A percentile compares a stretch with the other conserved stretches of the same genome.
Evolutionary conservation across 495 filamentous ascomycete genomes (phyloP).

Genomic region (Aspergillus cavernicola): DNA sequence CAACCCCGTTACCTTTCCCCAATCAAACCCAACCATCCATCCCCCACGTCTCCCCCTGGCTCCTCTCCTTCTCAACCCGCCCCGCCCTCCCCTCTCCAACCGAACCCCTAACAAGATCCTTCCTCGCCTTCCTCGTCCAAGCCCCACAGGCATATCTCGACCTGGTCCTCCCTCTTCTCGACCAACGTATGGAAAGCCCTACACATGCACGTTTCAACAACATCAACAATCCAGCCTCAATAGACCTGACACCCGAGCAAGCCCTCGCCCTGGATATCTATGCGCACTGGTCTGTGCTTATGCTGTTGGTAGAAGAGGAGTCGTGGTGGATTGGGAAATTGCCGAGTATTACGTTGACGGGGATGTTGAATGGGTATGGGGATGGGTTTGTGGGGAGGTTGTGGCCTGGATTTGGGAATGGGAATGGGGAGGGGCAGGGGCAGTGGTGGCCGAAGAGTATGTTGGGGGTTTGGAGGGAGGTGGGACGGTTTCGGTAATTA

Average conservation of each 20-base stretch:
- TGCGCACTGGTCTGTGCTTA: constrained; percentile 3
- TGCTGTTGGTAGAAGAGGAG: neutral
- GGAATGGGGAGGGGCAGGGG: neutral
- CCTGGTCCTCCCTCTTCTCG: neutral
- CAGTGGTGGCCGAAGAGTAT: constrained; percentile 5
- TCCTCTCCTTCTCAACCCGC: neutral
- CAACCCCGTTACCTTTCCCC: neutral
- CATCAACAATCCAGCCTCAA: no score
- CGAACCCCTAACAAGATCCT: neutral
- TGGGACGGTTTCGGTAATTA: neutral
- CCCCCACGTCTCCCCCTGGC: neutral
- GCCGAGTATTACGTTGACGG: neutral
- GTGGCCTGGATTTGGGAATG: neutral
- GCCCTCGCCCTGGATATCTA: constrained; percentile 2
- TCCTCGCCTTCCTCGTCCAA: neutral
- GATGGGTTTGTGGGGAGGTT: neutral
- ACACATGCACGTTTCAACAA: neutral
- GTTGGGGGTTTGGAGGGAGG: neutral
- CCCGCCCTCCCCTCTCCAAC: neutral
- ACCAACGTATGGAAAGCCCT: neutral
- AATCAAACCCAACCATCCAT: neutral
- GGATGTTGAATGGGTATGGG: neutral
- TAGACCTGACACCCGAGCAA: neutral
- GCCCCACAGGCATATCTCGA: neutral
- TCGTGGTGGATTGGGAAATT: neutral